phyloP scores from a whole-genome alignment of 2,329 filamentous ascomycete genomes.

The Sporothrix mexicana region DNA sequence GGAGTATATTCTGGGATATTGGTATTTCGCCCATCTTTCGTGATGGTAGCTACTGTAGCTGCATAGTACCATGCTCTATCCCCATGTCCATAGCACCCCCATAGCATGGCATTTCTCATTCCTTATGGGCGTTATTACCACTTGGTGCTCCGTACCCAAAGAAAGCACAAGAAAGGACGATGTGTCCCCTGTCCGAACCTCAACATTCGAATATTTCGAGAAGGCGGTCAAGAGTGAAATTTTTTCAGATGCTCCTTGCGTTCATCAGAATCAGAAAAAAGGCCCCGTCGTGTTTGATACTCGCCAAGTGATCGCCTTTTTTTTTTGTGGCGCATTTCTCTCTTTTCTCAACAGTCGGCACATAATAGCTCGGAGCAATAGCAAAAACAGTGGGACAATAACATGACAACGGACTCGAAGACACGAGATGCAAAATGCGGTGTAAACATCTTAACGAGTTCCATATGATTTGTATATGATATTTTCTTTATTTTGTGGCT shows the following conservation, averaged over 20 bases:
- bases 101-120: conserved; percentile 6
- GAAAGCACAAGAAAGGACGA: neutral
- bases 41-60: neutral
- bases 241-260: neutral
- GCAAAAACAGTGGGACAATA: neutral
- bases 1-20: neutral
- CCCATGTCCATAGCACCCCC: conserved; percentile 19
- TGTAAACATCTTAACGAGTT: too few relatives aligned
- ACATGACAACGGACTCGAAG: neutral
- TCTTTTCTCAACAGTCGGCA: neutral
- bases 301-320: conserved; percentile 23
- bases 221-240: conserved; percentile 28
- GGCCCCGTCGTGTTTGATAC: conserved; percentile 25
- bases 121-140: conserved; percentile 12
- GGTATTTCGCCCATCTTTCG: neutral
- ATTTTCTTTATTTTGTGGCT: neutral
- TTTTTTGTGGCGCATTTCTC: neutral
- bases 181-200: conserved; percentile 6
- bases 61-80: conserved; percentile 1
- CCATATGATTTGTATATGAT: too few relatives aligned
- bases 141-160: conserved; percentile 6
- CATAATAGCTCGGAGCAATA: neutral
- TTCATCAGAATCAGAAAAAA: conserved; percentile 15
- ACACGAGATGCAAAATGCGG: too few relatives aligned
- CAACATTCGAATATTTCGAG: conserved; percentile 19